Evolutionary conservation across 441 rosid genomes (phyloP).

Genomic region (Omphalea diandra): DNA sequence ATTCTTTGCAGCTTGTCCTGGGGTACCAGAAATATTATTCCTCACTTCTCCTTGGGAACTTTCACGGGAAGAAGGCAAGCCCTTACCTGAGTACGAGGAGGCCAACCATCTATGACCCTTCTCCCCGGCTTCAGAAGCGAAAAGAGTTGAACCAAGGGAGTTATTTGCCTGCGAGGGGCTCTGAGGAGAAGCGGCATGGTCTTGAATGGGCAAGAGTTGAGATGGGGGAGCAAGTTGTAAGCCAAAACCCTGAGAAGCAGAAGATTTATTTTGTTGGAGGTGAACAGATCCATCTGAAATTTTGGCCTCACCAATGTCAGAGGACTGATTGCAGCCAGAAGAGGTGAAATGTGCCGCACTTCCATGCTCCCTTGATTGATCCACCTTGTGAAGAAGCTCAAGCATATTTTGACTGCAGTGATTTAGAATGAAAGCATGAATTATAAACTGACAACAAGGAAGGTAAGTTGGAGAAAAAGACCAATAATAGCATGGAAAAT

Average conservation of each 20-base stretch:
- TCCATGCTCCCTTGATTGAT: constrained; percentile 54
- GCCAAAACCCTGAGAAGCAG: constrained; percentile 73
- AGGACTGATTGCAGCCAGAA: constrained; percentile 36
- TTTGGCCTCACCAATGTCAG: constrained; percentile 49
- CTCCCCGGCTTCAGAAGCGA: constrained; percentile 37
- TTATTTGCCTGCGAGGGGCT: constrained; percentile 34
- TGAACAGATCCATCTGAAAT: constrained; percentile 52
- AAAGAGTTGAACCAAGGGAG: constrained; percentile 29
- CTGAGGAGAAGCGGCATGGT: constrained; percentile 38
- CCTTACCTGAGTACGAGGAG: constrained; percentile 44
- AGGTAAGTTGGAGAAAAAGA: background rate
- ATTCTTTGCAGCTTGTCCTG: constrained; percentile 32
- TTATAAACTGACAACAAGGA: background rate
- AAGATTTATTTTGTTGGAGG: constrained; percentile 47
- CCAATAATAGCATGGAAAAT: background rate
- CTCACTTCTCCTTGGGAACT: constrained; percentile 37
- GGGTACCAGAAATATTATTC: constrained; percentile 25
- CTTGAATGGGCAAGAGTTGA: constrained; percentile 47
- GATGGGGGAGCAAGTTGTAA: constrained; percentile 83
- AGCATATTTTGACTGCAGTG: constrained; percentile 75
- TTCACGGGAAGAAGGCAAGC: constrained; percentile 37
- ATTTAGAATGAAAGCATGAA: background rate
- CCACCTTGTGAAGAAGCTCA: constrained; percentile 86
- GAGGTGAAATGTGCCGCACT: constrained; percentile 45
- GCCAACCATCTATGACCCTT: constrained; percentile 44